Base-by-base conservation (phyloP, 2,329 filamentous ascomycete genomes). In the Trichoderma arundinaceum region DNA sequence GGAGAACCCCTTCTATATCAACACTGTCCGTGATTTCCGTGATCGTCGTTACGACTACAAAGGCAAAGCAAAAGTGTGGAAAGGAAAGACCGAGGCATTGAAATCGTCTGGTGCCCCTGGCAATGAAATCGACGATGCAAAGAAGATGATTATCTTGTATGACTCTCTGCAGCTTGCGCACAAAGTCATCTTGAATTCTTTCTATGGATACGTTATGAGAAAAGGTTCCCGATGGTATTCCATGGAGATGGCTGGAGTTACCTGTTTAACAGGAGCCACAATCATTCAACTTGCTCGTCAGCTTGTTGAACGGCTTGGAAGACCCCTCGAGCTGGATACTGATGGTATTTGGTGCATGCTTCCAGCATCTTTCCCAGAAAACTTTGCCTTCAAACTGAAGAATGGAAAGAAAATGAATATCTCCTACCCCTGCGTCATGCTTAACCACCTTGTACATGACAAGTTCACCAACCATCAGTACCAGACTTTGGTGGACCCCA, bases 331-430 rank as follows among this genome's bases (percentile, higher is more conserved):
- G 77, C 83, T 99, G 56, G 95, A 99, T 77, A 99, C 95, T 2
- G 95, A 99, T 75, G 95, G 96, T 86, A 99, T 99, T 73, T 99
- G 95, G 96, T 99, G 95, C 79, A 99, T 99, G 86, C 84, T 99
- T 72, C 95, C 95, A 0, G 94, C 92, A 0, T 95, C 92, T 0
- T 99, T 99, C 72, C 95, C 95, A 0, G 95, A 99, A 74, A 97
- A 99, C 77, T 97, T 97, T 73, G 84, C 88, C 0, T 98, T 99
- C 82, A 96, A 91, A 73, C 80, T 97, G 71, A 96, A 94, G 78
- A 96, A 94, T 72, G 95, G 95, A 70, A 99, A 98, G 83, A 99
- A 98, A 76, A 76, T 98, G 67, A 84, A 90, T n/a, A 94, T 99
- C 57, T 99, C 95, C 0, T 99, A 99, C 74, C 95, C 95, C 64